These are phyloP conservation scores for Solanum hybrid DNA, from an alignment of 305 asterid species.

Conservation along the genomic window DNA sequence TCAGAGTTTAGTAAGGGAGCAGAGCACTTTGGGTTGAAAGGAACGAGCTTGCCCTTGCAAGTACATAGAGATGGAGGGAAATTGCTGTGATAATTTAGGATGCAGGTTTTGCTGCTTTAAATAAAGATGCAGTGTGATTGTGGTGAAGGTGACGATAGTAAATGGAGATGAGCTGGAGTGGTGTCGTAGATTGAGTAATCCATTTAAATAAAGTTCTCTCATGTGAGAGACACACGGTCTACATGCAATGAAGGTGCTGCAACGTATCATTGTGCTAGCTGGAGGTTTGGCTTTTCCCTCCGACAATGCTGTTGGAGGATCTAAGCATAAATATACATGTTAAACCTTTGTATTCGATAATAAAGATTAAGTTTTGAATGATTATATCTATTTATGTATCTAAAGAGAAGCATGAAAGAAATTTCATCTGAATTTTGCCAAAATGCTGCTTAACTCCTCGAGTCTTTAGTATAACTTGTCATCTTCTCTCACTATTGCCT, in stretches of 20 bases:
- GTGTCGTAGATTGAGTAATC: conserved; percentile 25
- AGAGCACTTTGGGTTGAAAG: conserved; percentile 16
- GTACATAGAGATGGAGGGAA: conserved; percentile 10
- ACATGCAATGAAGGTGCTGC: conserved; percentile 55
- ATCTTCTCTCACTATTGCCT: neutral
- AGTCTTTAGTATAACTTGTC: neutral
- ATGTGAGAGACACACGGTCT: conserved; percentile 43
- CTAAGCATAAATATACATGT: conserved; percentile 1
- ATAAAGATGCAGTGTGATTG: conserved; percentile 21
- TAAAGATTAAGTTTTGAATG: neutral
- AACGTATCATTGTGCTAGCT: conserved; percentile 46
- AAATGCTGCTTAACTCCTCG: neutral
- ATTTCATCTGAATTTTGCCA: neutral
- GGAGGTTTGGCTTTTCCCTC: conserved; percentile 46
- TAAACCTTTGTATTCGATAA: neutral
- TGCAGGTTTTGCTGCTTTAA: conserved; percentile 27
- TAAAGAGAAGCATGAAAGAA: neutral
- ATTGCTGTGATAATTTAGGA: conserved; percentile 12
- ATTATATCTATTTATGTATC: neutral
- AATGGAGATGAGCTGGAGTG: conserved; percentile 26
- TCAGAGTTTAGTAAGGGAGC: conserved; percentile 8
- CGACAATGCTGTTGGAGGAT: conserved; percentile 36
- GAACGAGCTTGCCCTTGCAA: conserved; percentile 20
- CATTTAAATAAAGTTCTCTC: conserved; percentile 9
- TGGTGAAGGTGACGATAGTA: conserved; percentile 30